Percentiles rank a stretch among this genome's conserved stretches.
These are phyloP conservation scores for Pseudocercospora cruenta DNA, from an alignment of 2,329 filamentous ascomycete species.

Conservation along the genomic window DNA sequence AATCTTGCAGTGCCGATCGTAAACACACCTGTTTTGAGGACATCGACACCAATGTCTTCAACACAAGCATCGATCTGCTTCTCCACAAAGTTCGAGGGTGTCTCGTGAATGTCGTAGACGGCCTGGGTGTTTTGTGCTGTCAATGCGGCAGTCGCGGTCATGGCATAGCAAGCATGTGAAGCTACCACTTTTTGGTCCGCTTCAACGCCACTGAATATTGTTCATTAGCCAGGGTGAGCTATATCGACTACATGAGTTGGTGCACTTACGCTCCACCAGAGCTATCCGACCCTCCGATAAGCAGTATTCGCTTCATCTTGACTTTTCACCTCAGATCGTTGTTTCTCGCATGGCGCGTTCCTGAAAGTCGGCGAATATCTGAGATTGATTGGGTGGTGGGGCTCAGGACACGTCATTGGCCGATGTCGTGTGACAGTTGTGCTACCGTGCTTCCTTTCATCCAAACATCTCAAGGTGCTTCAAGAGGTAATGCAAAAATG, in stretches of 20 bases:
- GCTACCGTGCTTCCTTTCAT: not conserved
- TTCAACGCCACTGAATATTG: constrained; percentile 73
- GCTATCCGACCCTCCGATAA: constrained; percentile 87
- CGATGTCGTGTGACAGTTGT: not conserved
- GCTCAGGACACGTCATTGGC: constrained; percentile 1
- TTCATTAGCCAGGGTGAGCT: constrained; percentile 18
- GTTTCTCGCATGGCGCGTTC: constrained; percentile 4
- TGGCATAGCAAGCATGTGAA: constrained; percentile 90
- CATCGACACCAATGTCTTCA: constrained; percentile 82
- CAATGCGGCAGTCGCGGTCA: constrained; percentile 91
- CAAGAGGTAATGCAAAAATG: not conserved
- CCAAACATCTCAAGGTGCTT: not conserved
- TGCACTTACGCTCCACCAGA: constrained; percentile 80
- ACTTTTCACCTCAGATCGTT: not conserved
- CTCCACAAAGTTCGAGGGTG: constrained; percentile 76
- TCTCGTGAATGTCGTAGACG: constrained; percentile 77
- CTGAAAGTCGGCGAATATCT: constrained; percentile 8
- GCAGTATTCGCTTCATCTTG: constrained; percentile 63
- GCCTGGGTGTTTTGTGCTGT: constrained; percentile 95
- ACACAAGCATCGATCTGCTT: constrained; percentile 86
- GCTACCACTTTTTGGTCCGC: constrained; percentile 89
- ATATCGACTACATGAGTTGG: not conserved
- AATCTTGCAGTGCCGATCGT: not conserved
- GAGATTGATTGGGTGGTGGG: constrained; percentile 10
- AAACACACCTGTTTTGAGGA: constrained; percentile 81